Base-by-base conservation (phyloP, 768 basidiomycete genomes). In the Mycena belliarum region DNA sequence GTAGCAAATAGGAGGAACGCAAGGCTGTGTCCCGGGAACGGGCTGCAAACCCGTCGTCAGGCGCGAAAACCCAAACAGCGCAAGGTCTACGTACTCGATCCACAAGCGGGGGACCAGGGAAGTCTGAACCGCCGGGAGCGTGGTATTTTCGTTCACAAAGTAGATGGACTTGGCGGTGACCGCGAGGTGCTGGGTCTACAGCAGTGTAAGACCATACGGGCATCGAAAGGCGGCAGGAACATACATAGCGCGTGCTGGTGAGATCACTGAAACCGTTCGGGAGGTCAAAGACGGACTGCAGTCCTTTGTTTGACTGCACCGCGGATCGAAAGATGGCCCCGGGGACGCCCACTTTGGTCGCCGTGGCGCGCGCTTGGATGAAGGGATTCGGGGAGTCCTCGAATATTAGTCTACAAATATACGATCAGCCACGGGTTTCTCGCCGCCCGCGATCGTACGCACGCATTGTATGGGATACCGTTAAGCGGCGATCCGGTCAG, bases 271-370 rank as follows among this genome's bases (percentile, higher is more conserved):
- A 86, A 0, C 79, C 81, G 47, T 79, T 76, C 2, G 75, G 61
- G 24, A 73, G 55, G 58, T 81, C 74, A 64, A 87, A 88, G 9
- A 75, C 75, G 2, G 76, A 67, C 47, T 78, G 70, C 1, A 70
- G 64, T 3, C 83, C 83, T 21, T 69, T 68, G 8, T 74, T 66
- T 16, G 69, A 59, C 55, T 80, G 76, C 9, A 68, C 61, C 3
- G 87, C 86, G 47, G 73, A 73, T 11, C 76, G 78, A 60, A 83
- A 85, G 20, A 89, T 82, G 6, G 88, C 81, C 9, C 80, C 80
- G 16, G 88, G 78, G 0, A 90, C 67, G n/a, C 80, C 77, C n/a
- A 81, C 73, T 26, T 67, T 72, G 1, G 80, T 80, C 3, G 84
- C 73, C 3, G 63, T 68, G 0, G 83, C 80, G 21, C 86, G 79